Base-by-base conservation (phyloP, 2,329 filamentous ascomycete genomes). In the Fusarium coicis region DNA sequence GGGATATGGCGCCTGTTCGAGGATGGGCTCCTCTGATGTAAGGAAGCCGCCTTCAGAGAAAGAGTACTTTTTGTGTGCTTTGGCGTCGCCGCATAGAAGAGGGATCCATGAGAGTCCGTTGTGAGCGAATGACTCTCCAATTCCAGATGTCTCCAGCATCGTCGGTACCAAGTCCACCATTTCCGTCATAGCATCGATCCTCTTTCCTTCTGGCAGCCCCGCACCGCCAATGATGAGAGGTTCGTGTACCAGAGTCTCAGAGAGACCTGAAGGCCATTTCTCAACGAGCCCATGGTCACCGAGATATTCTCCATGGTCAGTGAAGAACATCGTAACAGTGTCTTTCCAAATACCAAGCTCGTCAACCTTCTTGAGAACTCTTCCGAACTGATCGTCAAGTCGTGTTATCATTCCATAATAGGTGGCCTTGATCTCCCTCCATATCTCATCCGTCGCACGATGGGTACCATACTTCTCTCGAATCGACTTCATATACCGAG, bases 351-450 rank as follows among this genome's bases (percentile, higher is more conserved):
- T 70, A 1, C 73, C 78, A 3, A 79, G 70, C 1, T 80, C 76
- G 15, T 84, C 79, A 5, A 83, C 67, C 9, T 77, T 79, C 0
- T 76, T 75, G 15, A 85, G 69, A 9, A 87, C 73, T 1, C 81
- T 75, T 0, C 85, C 84, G 47, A 87, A 86, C 63, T 86, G 84
- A 34, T 85, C 81, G 63, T 86, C 84, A 0, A 86, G 68, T 0
- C 85, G 77, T 0, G 83, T 79, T 10, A 86, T 85, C 84, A 86
- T 87, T 21, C 85, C 85, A 59, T 83, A 85, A 64, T 86, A 86
- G 0, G 83, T 85, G 0, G 83, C 84, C 39, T 79, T 83, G 30
- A 87, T 79, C 68, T 86, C 85, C 21, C 67, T 74, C 84, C 84
- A 86, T 18, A 84, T 80, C 42, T 84, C 84, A 7, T 77, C 72